Evolutionary conservation across 2,329 filamentous ascomycete genomes (phyloP), one percentile per base, ranked within the genome.

Genomic region (Fusarium clavum): DNA sequence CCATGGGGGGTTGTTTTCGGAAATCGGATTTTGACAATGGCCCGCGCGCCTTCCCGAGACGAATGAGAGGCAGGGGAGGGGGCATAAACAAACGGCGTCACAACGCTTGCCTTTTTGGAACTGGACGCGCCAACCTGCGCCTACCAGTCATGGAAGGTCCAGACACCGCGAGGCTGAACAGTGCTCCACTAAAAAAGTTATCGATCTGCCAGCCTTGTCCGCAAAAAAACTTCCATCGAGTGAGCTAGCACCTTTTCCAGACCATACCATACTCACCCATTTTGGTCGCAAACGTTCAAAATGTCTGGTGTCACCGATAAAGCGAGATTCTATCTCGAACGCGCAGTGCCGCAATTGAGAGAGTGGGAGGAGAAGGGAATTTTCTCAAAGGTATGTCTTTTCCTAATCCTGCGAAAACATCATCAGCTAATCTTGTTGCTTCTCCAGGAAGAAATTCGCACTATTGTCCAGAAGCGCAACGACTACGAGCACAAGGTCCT

Each of bases 401-500:
- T 40, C 13, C 18, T 27, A 22, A 24, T 22, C 8, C 6, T 22
- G 22, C 29, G 30, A 30, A 22, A 49, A 53, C 8, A 49, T 41
- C 27, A 12, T 16, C 45, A 43, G 60, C 65, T 72, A 52, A 74
- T 34, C 34, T 32, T n/a, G n/a, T 25, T 25, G 20, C 38, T 12
- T 32, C 43, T 53, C 9, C 75, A 96, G 90, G 92, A 97, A 72
- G 95, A 99, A 80, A 97, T 99, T 78, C 88, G 89, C 67, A 91
- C 91, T 47, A 94, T 99, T 71, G 91, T 97, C 55, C 91, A 91
- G 77, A 97, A 96, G 80, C 91, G 96, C 74, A 97, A 94, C 77
- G 92, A 97, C 75, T 97, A 94, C 79, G 96, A 99, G 80, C 95
- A 98, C 82, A 92, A 90, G 61, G 88, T 98, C 72, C 92, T 97